Percentiles rank a stretch among this genome's conserved stretches.
Evolutionary conservation across 495 filamentous ascomycete species (phyloP).

Genomic region (Aspergillus hancockii): DNA sequence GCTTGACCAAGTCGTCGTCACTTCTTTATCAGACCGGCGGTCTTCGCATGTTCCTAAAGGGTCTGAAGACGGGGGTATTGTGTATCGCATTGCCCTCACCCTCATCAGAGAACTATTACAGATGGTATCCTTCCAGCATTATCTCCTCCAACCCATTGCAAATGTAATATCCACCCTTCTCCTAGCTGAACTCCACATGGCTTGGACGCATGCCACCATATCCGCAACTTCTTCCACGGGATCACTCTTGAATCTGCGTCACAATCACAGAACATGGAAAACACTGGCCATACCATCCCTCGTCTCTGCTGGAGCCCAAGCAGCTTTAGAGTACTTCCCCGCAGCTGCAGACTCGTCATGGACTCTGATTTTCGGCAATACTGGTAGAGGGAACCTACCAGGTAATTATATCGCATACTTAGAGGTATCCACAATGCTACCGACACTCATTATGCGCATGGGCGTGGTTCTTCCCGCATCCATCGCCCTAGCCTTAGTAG

Average conservation of each 20-base stretch:
- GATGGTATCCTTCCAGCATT: not conserved
- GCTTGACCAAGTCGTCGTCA: not conserved
- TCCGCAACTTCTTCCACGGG: not conserved
- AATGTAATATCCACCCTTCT: not conserved
- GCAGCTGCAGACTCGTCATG: not conserved
- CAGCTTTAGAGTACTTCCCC: not conserved
- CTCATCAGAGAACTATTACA: not conserved
- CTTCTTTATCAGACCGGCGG: not conserved
- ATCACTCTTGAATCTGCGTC: not conserved
- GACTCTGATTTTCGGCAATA: not conserved
- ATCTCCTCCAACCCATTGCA: not conserved
- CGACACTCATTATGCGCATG: not conserved
- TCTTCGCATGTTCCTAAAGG: not conserved
- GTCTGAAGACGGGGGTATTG: not conserved
- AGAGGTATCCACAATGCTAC: not conserved
- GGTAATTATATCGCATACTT: not conserved
- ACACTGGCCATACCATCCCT: not conserved
- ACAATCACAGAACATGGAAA: not conserved
- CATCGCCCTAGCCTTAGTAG: not conserved
- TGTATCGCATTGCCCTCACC: not conserved
- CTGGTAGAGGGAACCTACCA: not conserved
- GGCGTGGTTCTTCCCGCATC: not conserved
- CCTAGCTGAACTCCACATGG: not conserved
- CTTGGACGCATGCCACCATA: not conserved
- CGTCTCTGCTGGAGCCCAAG: not conserved